These are phyloP conservation scores for Leccinum holopus DNA, from an alignment of 1,284 basidiomycete genomes.

Conservation along the genomic window DNA sequence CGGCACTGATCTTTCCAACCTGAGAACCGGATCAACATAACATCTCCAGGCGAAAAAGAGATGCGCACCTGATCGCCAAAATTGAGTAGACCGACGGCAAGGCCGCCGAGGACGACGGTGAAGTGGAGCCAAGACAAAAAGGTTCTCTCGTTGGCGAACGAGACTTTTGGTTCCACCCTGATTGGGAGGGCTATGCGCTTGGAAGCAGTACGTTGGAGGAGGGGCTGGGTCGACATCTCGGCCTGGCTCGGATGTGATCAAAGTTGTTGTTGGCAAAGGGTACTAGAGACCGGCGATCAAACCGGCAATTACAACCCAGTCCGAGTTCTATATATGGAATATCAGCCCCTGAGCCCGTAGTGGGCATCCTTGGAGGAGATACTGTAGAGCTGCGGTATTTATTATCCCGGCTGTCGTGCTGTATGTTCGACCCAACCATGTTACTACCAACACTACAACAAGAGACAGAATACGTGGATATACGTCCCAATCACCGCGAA, in stretches of 20 bases:
- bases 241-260: not conserved
- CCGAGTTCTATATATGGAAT: conserved; percentile 8
- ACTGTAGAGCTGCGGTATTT: conserved; percentile 9
- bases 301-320: conserved; percentile 19
- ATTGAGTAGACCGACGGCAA: conserved; percentile 95
- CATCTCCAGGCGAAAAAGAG: not conserved
- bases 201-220: conserved; percentile 92
- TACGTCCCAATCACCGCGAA: conserved; percentile 10
- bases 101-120: conserved; percentile 89
- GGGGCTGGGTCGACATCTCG: conserved; percentile 90
- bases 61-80: conserved; percentile 85
- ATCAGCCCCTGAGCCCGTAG: conserved; percentile 22
- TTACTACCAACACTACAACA: conserved; percentile 11
- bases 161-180: conserved; percentile 91
- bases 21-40: conserved; percentile 30
- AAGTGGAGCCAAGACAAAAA: conserved; percentile 97
- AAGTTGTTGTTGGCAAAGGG: conserved; percentile 10
- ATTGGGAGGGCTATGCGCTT: conserved; percentile 96
- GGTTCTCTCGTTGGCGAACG: conserved; percentile 94
- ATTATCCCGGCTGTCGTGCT: not conserved
- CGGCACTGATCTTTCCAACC: conserved; percentile 91
- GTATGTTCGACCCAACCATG: not conserved
- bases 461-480: conserved; percentile 30
- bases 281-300: conserved; percentile 9
- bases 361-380: not conserved